Evolutionary conservation across 306 rosid genomes (phyloP).

Genomic region (Urtica urens): DNA sequence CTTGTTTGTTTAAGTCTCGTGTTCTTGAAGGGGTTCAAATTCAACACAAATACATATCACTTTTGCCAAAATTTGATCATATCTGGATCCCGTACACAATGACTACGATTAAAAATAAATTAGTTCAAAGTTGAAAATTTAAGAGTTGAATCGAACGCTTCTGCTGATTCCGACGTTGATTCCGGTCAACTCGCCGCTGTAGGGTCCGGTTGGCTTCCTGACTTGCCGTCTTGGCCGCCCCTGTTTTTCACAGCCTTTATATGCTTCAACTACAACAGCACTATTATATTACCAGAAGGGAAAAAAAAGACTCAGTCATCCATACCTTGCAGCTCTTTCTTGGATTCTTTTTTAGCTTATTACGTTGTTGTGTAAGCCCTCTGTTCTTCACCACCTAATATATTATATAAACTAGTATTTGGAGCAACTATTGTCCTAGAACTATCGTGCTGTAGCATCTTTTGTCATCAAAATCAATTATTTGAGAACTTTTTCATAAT

Average conservation of each 20-base stretch:
- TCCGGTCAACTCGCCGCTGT: slow-evolving; percentile 74
- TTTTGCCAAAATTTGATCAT: no score
- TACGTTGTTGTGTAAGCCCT: slow-evolving; percentile 64
- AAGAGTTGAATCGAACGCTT: slow-evolving; percentile 53
- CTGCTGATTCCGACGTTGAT: slow-evolving; percentile 60
- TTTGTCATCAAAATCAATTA: no score
- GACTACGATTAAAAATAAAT: no score
- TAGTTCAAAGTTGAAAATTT: no score
- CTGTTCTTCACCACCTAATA: slow-evolving; percentile 65
- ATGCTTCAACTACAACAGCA: slow-evolving; percentile 62
- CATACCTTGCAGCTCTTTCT: slow-evolving; percentile 95
- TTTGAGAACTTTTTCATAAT: no score
- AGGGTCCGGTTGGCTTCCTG: slow-evolving; percentile 38
- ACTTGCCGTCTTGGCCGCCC: slow-evolving; percentile 58
- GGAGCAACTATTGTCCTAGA: no score
- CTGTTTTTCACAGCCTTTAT: slow-evolving; percentile 48
- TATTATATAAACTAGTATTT: no score
- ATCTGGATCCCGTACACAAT: no score
- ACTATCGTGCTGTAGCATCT: no score
- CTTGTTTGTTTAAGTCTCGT: no score
- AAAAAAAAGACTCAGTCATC: neutral
- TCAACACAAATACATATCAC: no score
- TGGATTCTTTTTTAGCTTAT: slow-evolving; percentile 71
- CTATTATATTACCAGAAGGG: neutral
- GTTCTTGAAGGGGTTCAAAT: no score